Evolutionary conservation across 768 basidiomycete genomes (phyloP).

Genomic region (Suillus placidus): DNA sequence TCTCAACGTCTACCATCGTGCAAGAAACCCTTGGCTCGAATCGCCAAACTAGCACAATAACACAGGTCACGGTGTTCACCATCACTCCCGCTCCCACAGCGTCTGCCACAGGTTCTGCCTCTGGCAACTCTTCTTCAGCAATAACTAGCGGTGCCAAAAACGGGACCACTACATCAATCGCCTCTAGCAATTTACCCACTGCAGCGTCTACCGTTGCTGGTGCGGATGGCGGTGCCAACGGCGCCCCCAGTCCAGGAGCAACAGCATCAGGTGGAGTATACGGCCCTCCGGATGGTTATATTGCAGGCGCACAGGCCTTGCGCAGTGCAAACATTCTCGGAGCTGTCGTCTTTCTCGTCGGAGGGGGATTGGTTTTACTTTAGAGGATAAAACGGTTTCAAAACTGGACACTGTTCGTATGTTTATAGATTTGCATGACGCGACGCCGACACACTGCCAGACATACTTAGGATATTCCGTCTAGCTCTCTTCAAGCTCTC

Average conservation of each 20-base stretch:
- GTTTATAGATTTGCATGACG: not conserved
- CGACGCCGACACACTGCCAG: not conserved
- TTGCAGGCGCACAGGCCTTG: slow-evolving; percentile 55
- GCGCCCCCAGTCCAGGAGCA: slow-evolving; percentile 66
- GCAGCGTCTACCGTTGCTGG: slow-evolving; percentile 58
- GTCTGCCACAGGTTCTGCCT: slow-evolving; percentile 22
- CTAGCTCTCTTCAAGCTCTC: not conserved
- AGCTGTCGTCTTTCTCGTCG: slow-evolving; percentile 48
- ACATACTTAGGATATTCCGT: not conserved
- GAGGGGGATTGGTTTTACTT: slow-evolving; percentile 49
- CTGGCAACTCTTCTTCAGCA: slow-evolving; percentile 25
- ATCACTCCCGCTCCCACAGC: slow-evolving; percentile 39
- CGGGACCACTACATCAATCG: slow-evolving; percentile 37
- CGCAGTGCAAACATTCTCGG: slow-evolving; percentile 48
- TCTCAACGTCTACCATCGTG: slow-evolving; percentile 19
- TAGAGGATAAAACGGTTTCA: slow-evolving; percentile 27
- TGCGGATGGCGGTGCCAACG: slow-evolving; percentile 49
- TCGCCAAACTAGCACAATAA: slow-evolving; percentile 43
- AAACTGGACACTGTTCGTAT: slow-evolving; percentile 1
- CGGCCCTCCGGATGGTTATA: slow-evolving; percentile 72
- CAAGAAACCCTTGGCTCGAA: slow-evolving; percentile 40
- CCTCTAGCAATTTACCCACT: slow-evolving; percentile 55
- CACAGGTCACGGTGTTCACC: slow-evolving; percentile 48
- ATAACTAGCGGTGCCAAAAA: slow-evolving; percentile 28
- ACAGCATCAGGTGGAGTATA: slow-evolving; percentile 47